phyloP scores from a whole-genome alignment of 495 filamentous ascomycete genomes.

The Hyaloscypha hepaticicola region DNA sequence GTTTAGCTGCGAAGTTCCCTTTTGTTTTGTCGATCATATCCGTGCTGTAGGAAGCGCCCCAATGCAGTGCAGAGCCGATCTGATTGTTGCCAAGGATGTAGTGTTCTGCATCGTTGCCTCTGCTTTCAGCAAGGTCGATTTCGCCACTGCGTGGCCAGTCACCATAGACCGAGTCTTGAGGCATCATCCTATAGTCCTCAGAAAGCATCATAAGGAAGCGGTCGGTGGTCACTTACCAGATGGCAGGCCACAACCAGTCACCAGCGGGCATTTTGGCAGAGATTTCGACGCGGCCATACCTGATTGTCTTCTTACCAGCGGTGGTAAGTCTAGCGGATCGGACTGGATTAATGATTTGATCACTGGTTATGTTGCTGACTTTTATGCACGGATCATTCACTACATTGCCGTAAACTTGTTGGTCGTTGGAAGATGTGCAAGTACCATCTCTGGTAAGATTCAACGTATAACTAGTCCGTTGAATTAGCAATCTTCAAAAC shows the following conservation, averaged over 20 bases:
- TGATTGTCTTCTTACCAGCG: constrained; percentile 40
- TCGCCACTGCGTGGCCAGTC: constrained; percentile 36
- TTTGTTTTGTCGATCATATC: constrained; percentile 32
- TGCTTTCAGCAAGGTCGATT: constrained; percentile 36
- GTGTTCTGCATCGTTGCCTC: constrained; percentile 28
- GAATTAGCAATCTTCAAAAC: too few relatives aligned
- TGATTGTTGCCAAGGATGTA: constrained; percentile 25
- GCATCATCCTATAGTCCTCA: constrained; percentile 38
- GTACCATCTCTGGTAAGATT: constrained; percentile 39
- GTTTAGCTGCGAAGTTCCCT: constrained; percentile 23
- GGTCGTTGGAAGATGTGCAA: constrained; percentile 32
- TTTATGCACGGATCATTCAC: too few relatives aligned
- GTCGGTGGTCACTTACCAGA: constrained; percentile 27
- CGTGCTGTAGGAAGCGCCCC: constrained; percentile 27
- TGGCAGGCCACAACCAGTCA: constrained; percentile 46
- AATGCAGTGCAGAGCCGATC: constrained; percentile 32
- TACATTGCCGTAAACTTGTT: too few relatives aligned
- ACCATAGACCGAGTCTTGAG: constrained; percentile 37
- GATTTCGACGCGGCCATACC: constrained; percentile 45
- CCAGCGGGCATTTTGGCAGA: constrained; percentile 44
- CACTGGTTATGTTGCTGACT: constrained; percentile 36
- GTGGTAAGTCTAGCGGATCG: constrained; percentile 41
- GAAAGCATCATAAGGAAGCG: neutral
- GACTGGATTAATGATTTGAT: constrained; percentile 41
- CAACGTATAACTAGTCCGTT: constrained; percentile 33